Evolutionary conservation across 2,329 filamentous ascomycete species (phyloP), one percentile per base, ranked within the genome.

Genomic region (Bisporella sp.): DNA sequence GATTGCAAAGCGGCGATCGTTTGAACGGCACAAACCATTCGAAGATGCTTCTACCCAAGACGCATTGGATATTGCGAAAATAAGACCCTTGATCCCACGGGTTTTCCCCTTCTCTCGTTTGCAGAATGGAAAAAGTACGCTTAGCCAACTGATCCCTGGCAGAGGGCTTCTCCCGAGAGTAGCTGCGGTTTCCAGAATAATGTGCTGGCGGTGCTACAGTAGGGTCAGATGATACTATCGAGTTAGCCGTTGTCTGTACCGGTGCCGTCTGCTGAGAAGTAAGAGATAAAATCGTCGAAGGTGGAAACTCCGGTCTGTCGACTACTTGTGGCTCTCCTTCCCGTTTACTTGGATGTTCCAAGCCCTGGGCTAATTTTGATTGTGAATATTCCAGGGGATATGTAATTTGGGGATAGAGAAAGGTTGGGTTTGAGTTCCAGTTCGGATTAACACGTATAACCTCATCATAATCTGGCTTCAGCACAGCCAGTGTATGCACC

Each of bases 21-120:
- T 74, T 80, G 33, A 95, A 66, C 0, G 92, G 92, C 1, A 96
- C 69, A 9, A 96, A 63, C 91, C 91, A 97, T 53, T 96, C 87
- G 11, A 84, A 54, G 2, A 82, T 56, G 21, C 70, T 78, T 44
- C 77, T 69, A 0, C 92, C 92, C 83, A 99, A 89, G 29, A 96
- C 80, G 11, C 84, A 78, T 56, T 81, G 79, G 70, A 90, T 84
- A 62, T 97, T 97, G 31, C 73, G 69, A 54, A 78, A 74, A 6
- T 70, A 69, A 31, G 66, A 71, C 2, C 87, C 88, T 1, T 93
- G 71, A 59, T 95, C 81, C 83, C 89, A 99, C 0, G 89, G 89
- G 58, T 96, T 96, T 59, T 93, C 84, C 7, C 87, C 84, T 0
- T 80, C 76, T 3, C 81, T 8, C 41, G 54, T 88, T 54, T 80